Conservation (phyloP, 164 flowering plant genomes). For the Warburgia ugandensis region DNA sequence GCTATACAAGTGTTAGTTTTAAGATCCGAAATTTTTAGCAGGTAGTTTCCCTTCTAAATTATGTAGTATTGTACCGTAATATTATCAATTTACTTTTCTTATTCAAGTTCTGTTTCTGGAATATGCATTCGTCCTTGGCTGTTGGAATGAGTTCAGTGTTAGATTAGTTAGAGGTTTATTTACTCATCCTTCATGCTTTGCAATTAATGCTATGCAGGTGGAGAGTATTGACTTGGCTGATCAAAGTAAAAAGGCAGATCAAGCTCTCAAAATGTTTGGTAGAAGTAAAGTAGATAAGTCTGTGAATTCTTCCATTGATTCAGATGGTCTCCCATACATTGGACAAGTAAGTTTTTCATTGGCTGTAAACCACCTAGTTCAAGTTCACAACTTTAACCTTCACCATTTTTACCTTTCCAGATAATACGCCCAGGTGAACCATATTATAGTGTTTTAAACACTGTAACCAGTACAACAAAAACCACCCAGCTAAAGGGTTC, state of each 20-base stretch:
- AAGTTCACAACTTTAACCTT: background rate
- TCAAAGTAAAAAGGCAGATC: slow-evolving; percentile 29
- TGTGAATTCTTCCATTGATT: slow-evolving; percentile 40
- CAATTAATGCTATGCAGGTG: slow-evolving; percentile 37
- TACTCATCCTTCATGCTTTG: background rate
- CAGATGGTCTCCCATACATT: slow-evolving; percentile 86
- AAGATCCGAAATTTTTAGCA: too few species aligned
- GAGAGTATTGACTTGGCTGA: slow-evolving; percentile 74
- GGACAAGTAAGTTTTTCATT: slow-evolving; percentile 62
- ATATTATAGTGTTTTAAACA: slow-evolving; percentile 46
- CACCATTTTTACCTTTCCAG: slow-evolving; percentile 27
- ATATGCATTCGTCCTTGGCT: too few species aligned
- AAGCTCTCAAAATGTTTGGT: slow-evolving; percentile 35
- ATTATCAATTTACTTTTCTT: too few species aligned
- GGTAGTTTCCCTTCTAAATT: too few species aligned
- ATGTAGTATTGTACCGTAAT: too few species aligned
- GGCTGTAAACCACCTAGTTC: background rate
- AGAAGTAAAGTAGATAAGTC: slow-evolving; percentile 47
- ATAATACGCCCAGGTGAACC: slow-evolving; percentile 51
- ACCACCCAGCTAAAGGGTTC: slow-evolving; percentile 45
- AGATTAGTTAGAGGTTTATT: background rate
- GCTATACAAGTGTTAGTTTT: too few species aligned
- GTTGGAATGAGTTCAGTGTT: too few species aligned
- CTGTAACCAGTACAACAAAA: slow-evolving; percentile 21
- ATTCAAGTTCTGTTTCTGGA: too few species aligned